Base-by-base conservation (phyloP, 805 yeast species). In the Metschnikowia aberdeeniae region DNA sequence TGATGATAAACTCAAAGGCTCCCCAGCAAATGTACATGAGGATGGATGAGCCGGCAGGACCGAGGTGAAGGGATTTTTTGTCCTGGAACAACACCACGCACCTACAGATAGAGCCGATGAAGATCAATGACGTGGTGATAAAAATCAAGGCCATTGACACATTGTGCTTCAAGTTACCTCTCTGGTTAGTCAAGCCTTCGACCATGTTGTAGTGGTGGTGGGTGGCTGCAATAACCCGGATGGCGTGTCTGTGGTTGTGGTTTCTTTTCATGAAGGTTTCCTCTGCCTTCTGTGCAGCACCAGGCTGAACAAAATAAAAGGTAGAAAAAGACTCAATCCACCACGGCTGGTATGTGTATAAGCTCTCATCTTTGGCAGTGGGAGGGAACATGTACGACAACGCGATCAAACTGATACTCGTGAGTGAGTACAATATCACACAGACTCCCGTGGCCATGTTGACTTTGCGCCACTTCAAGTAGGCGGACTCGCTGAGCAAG, bases 21-120 rank as follows among this genome's bases (percentile, higher is more conserved):
- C 92, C 90, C 80, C 87, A 84, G 53, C 78, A 66, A 27, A 81
- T 68, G 61, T 83, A 85, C 80, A 82, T 78, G 20, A 79, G 81
- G 36, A 76, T 79, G 12, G 82, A 80, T 46, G 70, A 63, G 56
- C 55, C 49, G 4, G 57, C 44, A 9, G 9, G 45, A 34, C 45
- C 45, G 48, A 34, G 41, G 41, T 50, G 49, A 56, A 27, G 63
- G 54, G 43, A 51, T 52, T 51, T 64, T 6, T 36, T 41, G 39
- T 49, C 53, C 54, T 55, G 66, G 50, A 80, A 77, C 20, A 72
- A 57, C 12, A 75, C 72, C 32, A 80, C 71, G 48, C 75, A 63
- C 64, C 87, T 69, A 45, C 73, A 67, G 19, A 77, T 47, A 9
- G 83, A 70, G 11, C 81, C 78, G 24, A 77, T 55, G 33, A 80